Conservation (phyloP, 164 flowering plant genomes). For the Liriodendron chinense region DNA sequence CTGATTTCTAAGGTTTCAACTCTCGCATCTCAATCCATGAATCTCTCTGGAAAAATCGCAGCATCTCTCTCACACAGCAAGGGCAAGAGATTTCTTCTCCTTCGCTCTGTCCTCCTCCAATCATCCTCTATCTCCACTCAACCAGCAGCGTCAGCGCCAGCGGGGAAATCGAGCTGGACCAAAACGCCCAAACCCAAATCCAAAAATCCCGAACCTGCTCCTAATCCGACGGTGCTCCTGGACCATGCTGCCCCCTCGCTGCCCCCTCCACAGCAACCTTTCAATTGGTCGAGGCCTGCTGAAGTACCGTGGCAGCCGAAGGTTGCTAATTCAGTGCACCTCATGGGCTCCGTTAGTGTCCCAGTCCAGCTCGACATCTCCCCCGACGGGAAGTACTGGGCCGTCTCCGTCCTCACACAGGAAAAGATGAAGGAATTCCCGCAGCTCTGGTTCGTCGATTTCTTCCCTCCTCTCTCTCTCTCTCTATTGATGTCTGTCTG, state of each 20-base stretch:
- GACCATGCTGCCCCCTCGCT: neutral
- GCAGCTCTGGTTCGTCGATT: conserved; percentile 14
- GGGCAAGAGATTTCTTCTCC: conserved; percentile 3
- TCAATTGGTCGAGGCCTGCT: conserved; percentile 46
- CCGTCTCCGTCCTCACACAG: conserved; percentile 47
- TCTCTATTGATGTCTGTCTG: neutral
- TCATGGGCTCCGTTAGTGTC: conserved; percentile 40
- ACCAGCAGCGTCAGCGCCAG: neutral
- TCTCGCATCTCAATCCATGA: conserved; percentile 5
- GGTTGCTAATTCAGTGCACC: conserved; percentile 52
- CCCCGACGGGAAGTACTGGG: conserved; percentile 53
- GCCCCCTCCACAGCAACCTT: neutral
- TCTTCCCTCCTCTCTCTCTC: neutral
- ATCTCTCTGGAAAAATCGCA: conserved; percentile 14
- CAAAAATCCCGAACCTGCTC: neutral
- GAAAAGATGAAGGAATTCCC: conserved; percentile 14
- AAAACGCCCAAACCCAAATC: conserved; percentile 1
- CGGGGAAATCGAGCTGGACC: neutral
- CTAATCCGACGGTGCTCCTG: neutral
- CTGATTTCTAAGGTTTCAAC: neutral
- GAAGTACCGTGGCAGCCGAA: conserved; percentile 59
- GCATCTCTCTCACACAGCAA: conserved; percentile 5
- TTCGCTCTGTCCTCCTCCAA: conserved; percentile 2
- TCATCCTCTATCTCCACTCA: conserved; percentile 13
- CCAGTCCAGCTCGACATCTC: conserved; percentile 44